A percentile compares a stretch with the other conserved stretches of the same genome.
Evolutionary conservation across 345 rosid species (phyloP).

Genomic region (Microthlaspi erraticum): DNA sequence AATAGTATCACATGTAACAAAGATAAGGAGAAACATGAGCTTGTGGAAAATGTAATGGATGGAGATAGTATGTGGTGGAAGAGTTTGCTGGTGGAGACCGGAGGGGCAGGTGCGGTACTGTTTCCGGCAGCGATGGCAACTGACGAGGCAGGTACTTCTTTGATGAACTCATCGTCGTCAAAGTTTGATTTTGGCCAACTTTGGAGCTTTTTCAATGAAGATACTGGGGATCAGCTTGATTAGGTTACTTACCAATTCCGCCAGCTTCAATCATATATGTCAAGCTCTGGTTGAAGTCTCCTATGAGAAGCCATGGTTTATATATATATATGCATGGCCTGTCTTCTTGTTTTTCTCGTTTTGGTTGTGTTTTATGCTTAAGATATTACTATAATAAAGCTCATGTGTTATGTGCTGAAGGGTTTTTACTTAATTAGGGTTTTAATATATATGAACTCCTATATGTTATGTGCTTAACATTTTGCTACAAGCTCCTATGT

Average conservation of each 20-base stretch:
- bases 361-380: neutral
- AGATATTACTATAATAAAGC: neutral
- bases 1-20: neutral
- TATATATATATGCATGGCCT: no score
- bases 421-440: no score
- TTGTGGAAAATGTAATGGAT: constrained; percentile 4
- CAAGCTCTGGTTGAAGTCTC: neutral
- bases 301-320: neutral
- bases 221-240: neutral
- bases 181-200: neutral
- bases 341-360: neutral
- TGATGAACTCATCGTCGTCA: neutral
- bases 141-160: neutral
- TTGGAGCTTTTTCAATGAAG: neutral
- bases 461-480: neutral
- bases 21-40: neutral
- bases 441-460: neutral
- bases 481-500: neutral
- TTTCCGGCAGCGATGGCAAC: neutral
- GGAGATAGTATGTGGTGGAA: constrained; percentile 20
- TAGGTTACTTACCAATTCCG: neutral
- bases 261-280: neutral
- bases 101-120: neutral
- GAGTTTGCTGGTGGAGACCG: neutral
- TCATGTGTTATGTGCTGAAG: neutral